Conservation (phyloP, 306 rosid genomes). For the Adenanthera pavonina region DNA sequence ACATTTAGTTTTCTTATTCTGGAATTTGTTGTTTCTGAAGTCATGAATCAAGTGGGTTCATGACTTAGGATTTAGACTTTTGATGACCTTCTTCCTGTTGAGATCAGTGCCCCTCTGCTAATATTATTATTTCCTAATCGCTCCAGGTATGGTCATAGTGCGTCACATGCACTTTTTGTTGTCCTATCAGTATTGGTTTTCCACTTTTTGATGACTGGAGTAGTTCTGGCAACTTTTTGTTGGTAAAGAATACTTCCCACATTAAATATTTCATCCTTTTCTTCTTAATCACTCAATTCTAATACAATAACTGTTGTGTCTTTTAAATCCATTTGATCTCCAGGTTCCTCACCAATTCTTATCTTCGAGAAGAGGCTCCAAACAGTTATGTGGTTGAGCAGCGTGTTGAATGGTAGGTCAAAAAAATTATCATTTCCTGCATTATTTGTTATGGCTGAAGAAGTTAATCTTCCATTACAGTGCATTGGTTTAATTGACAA, state of each 20-base stretch:
- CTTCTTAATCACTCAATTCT: constrained; percentile 19
- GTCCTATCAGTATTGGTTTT: constrained; percentile 84
- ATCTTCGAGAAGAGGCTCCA: constrained; percentile 98
- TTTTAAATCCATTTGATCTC: constrained; percentile 30
- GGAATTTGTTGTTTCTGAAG: constrained; percentile 26
- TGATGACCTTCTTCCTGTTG: constrained; percentile 23
- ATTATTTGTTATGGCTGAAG: constrained; percentile 25
- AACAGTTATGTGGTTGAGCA: constrained; percentile 99
- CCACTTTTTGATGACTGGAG: constrained; percentile 83
- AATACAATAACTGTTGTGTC: constrained; percentile 29
- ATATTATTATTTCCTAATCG: constrained; percentile 32
- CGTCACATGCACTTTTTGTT: constrained; percentile 83
- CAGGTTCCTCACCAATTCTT: constrained; percentile 92
- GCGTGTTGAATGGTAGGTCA: constrained; percentile 92
- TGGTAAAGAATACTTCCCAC: constrained; percentile 66
- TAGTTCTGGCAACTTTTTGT: constrained; percentile 84
- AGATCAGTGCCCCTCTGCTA: constrained; percentile 27
- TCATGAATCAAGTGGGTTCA: constrained; percentile 20
- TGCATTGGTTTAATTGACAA: constrained; percentile 21
- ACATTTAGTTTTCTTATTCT: neutral
- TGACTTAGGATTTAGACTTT: constrained; percentile 9
- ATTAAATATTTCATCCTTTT: constrained; percentile 19
- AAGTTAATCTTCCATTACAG: constrained; percentile 30
- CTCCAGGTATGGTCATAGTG: constrained; percentile 96
- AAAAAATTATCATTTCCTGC: constrained; percentile 24